phyloP scores from a whole-genome alignment of 768 basidiomycete genomes.

The Pisolithus sp. region DNA sequence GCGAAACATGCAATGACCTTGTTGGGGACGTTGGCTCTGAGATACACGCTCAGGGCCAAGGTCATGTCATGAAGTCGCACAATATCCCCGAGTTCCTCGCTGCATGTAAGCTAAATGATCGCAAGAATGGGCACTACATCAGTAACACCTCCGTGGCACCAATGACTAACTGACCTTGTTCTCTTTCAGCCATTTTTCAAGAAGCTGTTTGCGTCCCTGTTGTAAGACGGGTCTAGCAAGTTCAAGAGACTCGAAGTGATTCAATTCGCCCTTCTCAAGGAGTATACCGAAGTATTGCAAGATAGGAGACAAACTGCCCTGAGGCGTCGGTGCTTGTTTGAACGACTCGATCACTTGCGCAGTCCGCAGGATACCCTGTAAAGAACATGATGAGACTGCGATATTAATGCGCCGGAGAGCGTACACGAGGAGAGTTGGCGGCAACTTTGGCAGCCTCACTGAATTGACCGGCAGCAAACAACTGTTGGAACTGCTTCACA shows the following conservation, averaged over 20 bases:
- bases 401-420: conserved; percentile 11
- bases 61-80: conserved; percentile 95
- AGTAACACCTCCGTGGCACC: not conserved
- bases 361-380: conserved; percentile 88
- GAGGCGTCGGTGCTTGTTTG: conserved; percentile 87
- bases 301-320: conserved; percentile 90
- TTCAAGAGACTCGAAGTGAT: conserved; percentile 92
- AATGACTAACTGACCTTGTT: conserved; percentile 63
- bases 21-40: conserved; percentile 95
- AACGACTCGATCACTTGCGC: conserved; percentile 94
- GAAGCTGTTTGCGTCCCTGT: conserved; percentile 91
- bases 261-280: conserved; percentile 97
- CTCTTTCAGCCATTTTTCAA: conserved; percentile 99
- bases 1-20: conserved; percentile 99
- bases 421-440: conserved; percentile 88
- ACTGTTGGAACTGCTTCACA: conserved; percentile 85
- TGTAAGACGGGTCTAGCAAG: conserved; percentile 92
- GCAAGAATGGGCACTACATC: not conserved
- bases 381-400: conserved; percentile 3
- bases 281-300: conserved; percentile 97
- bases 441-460: conserved; percentile 96
- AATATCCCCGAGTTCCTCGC: conserved; percentile 96
- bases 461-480: conserved; percentile 85
- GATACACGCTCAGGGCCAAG: conserved; percentile 92
- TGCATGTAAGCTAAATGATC: conserved; percentile 79